Percentiles rank a stretch among this genome's conserved stretches.
These are phyloP conservation scores for Alternaria panax DNA, from an alignment of 2,329 filamentous ascomycete genomes.

Conservation along the genomic window DNA sequence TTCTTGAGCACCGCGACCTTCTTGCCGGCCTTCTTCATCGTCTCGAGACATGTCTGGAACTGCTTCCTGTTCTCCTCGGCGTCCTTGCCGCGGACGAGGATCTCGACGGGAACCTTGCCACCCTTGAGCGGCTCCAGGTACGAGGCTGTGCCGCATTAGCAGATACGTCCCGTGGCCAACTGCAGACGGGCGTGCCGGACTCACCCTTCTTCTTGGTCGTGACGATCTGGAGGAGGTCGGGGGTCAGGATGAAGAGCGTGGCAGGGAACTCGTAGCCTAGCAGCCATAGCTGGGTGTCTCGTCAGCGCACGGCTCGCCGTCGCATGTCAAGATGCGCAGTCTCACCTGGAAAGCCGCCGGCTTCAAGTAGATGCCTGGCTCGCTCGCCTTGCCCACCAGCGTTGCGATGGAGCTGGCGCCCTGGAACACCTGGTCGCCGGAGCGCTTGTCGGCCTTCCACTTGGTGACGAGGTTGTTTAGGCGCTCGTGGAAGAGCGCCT, in stretches of 20 bases:
- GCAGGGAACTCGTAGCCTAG: constrained; percentile 98
- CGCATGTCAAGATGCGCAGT: neutral
- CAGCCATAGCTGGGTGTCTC: constrained; percentile 81
- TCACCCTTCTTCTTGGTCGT: constrained; percentile 97
- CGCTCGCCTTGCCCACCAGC: constrained; percentile 88
- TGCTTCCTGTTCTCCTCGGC: constrained; percentile 89
- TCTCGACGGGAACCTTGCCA: constrained; percentile 90
- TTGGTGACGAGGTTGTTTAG: constrained; percentile 83
- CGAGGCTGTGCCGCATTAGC: constrained; percentile 69
- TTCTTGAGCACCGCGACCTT: constrained; percentile 89
- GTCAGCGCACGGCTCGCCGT: constrained; percentile 30
- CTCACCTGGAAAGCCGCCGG: constrained; percentile 94
- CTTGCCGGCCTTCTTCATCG: constrained; percentile 87
- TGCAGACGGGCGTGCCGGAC: constrained; percentile 2
- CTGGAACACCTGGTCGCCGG: constrained; percentile 82
- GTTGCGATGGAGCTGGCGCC: constrained; percentile 87
- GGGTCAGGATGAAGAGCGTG: constrained; percentile 90
- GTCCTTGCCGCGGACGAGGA: constrained; percentile 91
- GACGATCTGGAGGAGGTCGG: constrained; percentile 87
- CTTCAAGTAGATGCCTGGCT: constrained; percentile 87
- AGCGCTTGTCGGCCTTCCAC: constrained; percentile 96
- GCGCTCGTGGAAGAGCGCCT: constrained; percentile 91
- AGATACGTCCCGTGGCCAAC: neutral
- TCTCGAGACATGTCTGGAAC: constrained; percentile 81
- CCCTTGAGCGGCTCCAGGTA: constrained; percentile 91